A percentile compares a stretch with the other conserved stretches of the same genome.
phyloP scores from a whole-genome alignment of 2,329 filamentous ascomycete species.

The Domatiomyces catenatus region DNA sequence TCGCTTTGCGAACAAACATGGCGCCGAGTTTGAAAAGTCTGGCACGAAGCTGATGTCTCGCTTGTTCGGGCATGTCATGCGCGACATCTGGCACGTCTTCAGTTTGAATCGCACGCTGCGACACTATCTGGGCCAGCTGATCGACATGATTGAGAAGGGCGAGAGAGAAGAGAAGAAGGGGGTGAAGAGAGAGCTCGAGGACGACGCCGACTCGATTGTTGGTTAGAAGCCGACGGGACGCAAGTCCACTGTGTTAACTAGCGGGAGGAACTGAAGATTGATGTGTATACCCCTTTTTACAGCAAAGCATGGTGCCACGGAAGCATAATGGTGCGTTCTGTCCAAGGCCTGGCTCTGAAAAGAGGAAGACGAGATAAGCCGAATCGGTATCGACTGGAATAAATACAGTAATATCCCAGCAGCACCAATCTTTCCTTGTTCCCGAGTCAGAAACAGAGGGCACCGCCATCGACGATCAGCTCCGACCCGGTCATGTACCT shows the following conservation, averaged over 20 bases:
- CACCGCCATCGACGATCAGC: slow-evolving; percentile 47
- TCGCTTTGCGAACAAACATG: slow-evolving; percentile 22
- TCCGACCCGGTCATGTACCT: slow-evolving; percentile 56
- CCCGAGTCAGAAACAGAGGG: slow-evolving; percentile 13
- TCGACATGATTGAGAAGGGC: slow-evolving; percentile 27
- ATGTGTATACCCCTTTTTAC: not conserved
- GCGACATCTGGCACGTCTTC: slow-evolving; percentile 11
- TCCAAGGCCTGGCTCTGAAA: not conserved
- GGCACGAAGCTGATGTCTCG: slow-evolving; percentile 9
- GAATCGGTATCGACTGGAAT: not conserved
- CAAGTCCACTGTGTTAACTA: not conserved
- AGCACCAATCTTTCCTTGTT: not conserved
- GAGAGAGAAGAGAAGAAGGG: slow-evolving; percentile 7
- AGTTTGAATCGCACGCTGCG: slow-evolving; percentile 24
- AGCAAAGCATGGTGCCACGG: not conserved
- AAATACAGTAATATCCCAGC: not conserved
- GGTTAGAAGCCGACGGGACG: not conserved
- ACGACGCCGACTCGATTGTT: not conserved
- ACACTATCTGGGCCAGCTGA: slow-evolving; percentile 28
- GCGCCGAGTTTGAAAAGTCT: slow-evolving; percentile 11
- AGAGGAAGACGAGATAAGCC: not conserved
- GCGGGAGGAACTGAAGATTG: not conserved
- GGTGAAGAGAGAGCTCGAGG: slow-evolving; percentile 8
- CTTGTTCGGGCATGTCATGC: slow-evolving; percentile 10
- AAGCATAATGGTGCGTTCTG: not conserved